Evolutionary conservation across 1,284 basidiomycete species (phyloP).

Genomic region (Neolentinus lepideus): DNA sequence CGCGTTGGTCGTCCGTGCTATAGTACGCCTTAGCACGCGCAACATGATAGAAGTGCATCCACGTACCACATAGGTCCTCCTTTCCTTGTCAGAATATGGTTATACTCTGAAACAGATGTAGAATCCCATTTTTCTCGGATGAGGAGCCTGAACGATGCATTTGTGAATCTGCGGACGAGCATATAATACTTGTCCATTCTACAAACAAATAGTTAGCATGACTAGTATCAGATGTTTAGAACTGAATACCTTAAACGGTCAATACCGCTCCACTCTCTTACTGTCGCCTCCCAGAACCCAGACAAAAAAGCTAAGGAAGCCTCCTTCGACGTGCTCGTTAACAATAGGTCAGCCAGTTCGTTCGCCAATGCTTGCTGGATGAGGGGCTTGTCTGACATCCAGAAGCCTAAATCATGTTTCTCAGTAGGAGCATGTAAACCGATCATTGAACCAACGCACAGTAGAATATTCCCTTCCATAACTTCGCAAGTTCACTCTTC

Average conservation of each 20-base stretch:
- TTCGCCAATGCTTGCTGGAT: slow-evolving; percentile 90
- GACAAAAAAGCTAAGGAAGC: slow-evolving; percentile 73
- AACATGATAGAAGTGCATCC: neutral
- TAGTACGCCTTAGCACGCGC: neutral
- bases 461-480: slow-evolving; percentile 98
- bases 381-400: slow-evolving; percentile 99
- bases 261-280: slow-evolving; percentile 89
- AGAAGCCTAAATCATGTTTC: slow-evolving; percentile 63
- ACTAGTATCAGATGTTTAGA: neutral
- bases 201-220: neutral
- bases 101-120: slow-evolving; percentile 50
- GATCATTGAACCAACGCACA: too few species aligned
- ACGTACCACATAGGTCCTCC: slow-evolving; percentile 77
- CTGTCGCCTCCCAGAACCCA: slow-evolving; percentile 88
- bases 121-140: slow-evolving; percentile 65
- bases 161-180: slow-evolving; percentile 85
- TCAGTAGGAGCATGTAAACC: slow-evolving; percentile 1
- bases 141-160: slow-evolving; percentile 79
- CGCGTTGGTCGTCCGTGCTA: slow-evolving; percentile 67
- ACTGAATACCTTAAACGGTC: slow-evolving; percentile 72
- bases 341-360: slow-evolving; percentile 77
- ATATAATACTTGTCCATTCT: slow-evolving; percentile 98
- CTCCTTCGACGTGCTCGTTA: slow-evolving; percentile 55
- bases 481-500: slow-evolving; percentile 77
- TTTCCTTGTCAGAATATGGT: slow-evolving; percentile 51